A percentile compares a stretch with the other conserved stretches of the same genome.
Conservation (phyloP, 495 filamentous ascomycete genomes). For the Neurospora sp. region DNA sequence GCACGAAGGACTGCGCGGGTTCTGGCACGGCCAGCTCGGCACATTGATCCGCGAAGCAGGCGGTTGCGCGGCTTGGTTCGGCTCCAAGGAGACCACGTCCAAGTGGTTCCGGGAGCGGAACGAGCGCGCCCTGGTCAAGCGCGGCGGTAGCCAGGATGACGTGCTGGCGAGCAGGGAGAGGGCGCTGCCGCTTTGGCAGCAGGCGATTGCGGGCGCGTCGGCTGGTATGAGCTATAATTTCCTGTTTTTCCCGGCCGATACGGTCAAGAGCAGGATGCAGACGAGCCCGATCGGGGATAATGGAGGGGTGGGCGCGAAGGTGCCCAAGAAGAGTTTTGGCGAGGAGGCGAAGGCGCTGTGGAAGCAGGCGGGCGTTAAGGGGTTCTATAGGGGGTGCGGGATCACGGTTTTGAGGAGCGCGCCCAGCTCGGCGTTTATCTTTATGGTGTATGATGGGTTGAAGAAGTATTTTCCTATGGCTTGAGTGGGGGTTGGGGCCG, state of each 20-base stretch:
- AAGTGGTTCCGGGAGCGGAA: conserved; percentile 48
- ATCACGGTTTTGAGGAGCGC: conserved; percentile 82
- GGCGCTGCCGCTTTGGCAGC: conserved; percentile 60
- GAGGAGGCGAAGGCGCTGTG: conserved; percentile 60
- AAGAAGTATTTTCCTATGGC: conserved; percentile 48
- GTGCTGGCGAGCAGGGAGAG: conserved; percentile 21
- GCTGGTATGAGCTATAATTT: conserved; percentile 95
- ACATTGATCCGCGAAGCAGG: conserved; percentile 92
- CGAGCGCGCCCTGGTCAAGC: conserved; percentile 14
- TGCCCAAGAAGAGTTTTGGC: conserved; percentile 49
- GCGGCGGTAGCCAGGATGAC: conserved; percentile 6
- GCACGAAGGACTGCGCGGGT: conserved; percentile 70
- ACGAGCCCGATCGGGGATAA: conserved; percentile 53
- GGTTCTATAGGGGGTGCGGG: conserved; percentile 87
- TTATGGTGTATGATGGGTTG: conserved; percentile 81
- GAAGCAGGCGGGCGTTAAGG: conserved; percentile 68
- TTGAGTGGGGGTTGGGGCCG: not conserved
- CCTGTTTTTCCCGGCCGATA: conserved; percentile 92
- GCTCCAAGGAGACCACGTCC: conserved; percentile 72
- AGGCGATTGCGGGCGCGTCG: conserved; percentile 77
- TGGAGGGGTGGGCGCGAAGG: not conserved
- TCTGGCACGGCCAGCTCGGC: conserved; percentile 91
- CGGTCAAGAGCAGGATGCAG: conserved; percentile 93
- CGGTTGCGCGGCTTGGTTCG: conserved; percentile 92
- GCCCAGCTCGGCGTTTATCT: conserved; percentile 95